Conservation (phyloP, 208 protist genomes). For the Balamuthia mandrillaris region DNA sequence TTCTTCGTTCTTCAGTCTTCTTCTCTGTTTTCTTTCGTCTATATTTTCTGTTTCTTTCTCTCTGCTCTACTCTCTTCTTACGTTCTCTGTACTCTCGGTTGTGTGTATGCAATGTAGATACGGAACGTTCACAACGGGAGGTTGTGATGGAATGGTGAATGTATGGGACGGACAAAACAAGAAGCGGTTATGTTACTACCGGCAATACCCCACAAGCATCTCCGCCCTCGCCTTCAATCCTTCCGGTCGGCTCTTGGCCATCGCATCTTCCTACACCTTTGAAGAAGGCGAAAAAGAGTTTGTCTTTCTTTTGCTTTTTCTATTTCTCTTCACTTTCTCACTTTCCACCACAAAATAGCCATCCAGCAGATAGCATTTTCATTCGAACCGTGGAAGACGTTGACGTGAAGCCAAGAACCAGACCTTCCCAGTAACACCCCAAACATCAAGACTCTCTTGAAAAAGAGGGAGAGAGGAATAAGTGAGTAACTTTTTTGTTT, state of each 20-base stretch:
- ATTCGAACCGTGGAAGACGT: background rate
- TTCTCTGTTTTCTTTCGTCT: background rate
- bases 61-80: too few species aligned
- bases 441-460: too few species aligned
- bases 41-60: too few species aligned
- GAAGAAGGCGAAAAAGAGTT: constrained; percentile 13
- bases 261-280: constrained; percentile 49
- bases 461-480: too few species aligned
- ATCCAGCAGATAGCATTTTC: background rate
- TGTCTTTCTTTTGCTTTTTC: background rate
- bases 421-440: too few species aligned
- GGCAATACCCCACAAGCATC: constrained; percentile 33
- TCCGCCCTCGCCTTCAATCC: constrained; percentile 44
- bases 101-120: constrained; percentile 29
- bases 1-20: background rate
- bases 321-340: background rate
- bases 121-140: constrained; percentile 71
- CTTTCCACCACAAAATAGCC: background rate
- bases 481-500: too few species aligned
- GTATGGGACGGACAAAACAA: constrained; percentile 15
- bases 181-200: background rate
- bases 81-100: background rate
- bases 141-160: constrained; percentile 34
- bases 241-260: constrained; percentile 52
- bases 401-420: constrained; percentile 8